Base-by-base conservation (phyloP, 2,329 filamentous ascomycete genomes). In the Parasarocladium wereldwijsianum region DNA sequence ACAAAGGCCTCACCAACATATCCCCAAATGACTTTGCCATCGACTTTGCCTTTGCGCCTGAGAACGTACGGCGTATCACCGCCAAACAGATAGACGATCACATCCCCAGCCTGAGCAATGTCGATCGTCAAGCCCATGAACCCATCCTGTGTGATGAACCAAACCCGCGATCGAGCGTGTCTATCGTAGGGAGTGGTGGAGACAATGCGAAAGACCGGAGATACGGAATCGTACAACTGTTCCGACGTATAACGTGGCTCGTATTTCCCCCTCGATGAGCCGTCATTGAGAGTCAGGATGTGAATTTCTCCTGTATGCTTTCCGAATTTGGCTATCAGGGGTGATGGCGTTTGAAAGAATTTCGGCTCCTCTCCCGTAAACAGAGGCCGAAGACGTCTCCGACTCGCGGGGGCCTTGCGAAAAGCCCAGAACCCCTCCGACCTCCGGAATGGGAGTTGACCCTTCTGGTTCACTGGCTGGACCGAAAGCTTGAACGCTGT, bases 1-100 rank as follows among this genome's bases (percentile, higher is more conserved):
- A 24, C 23, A 24, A 8, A 24, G 7, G 23, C 23, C 23, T 24
- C 23, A 8, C 23, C 23, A 24, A 24, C 23, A 24, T 24, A 24
- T 8, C 23, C 23, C 23, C 23, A 24, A 6, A 24, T 24, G 7
- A 13, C 14, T 13, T 13, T 24, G 7, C 23, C 23, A 7, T 13
- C 23, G 7, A n/a, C 8, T 24, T 8, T 13, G 10, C 12, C 12
- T 13, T 24, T 24, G 9, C 14, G 10, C 8, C 23, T 8, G 7
- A 24, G 23, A 9, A 24, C 23, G 12, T 24, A 13, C 12, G 23
- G 23, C 7, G 23, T 24, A 13, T 24, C 12, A n/a, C 9, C 23
- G 12, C 23, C 23, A 13, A 24, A 24, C 23, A 24, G 7, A 24
- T 24, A 13, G 7, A 24, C 23, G 7, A 24, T 13, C 14, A 24